These are phyloP conservation scores for Thielaviopsis euricoi DNA, from an alignment of 2,329 filamentous ascomycete genomes.

Conservation along the genomic window DNA sequence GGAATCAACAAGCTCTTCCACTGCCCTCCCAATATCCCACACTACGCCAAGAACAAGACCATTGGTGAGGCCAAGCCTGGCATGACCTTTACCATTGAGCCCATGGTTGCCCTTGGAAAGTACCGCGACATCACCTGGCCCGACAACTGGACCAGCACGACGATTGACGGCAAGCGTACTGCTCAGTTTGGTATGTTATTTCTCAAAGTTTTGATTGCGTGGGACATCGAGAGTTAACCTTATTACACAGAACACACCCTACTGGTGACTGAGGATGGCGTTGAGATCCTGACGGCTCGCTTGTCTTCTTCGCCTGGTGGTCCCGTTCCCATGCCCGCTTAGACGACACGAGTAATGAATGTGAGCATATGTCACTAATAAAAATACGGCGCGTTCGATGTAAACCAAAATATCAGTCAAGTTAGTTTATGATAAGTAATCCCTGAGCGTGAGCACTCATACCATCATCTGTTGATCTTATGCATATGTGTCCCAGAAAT, in stretches of 20 bases:
- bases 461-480: neutral
- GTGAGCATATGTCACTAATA: neutral
- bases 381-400: neutral
- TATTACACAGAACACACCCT: constrained; percentile 53
- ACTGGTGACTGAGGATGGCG: constrained; percentile 66
- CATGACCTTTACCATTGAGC: constrained; percentile 98
- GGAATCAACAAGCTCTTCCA: constrained; percentile 92
- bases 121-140: constrained; percentile 94
- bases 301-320: constrained; percentile 60
- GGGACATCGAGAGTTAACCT: neutral
- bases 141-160: constrained; percentile 96
- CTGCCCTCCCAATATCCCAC: constrained; percentile 81
- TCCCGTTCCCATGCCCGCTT: constrained; percentile 40
- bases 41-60: constrained; percentile 97
- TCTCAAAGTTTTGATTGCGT: neutral
- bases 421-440: neutral
- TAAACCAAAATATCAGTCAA: neutral
- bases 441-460: neutral
- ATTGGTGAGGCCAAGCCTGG: constrained; percentile 86
- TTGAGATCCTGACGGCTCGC: constrained; percentile 66
- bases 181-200: constrained; percentile 68
- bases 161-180: constrained; percentile 72
- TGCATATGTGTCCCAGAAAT: no score
- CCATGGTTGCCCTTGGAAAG: constrained; percentile 89
- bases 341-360: neutral